phyloP scores from a whole-genome alignment of 306 rosid genomes.

The Phaseolus lunatus region DNA sequence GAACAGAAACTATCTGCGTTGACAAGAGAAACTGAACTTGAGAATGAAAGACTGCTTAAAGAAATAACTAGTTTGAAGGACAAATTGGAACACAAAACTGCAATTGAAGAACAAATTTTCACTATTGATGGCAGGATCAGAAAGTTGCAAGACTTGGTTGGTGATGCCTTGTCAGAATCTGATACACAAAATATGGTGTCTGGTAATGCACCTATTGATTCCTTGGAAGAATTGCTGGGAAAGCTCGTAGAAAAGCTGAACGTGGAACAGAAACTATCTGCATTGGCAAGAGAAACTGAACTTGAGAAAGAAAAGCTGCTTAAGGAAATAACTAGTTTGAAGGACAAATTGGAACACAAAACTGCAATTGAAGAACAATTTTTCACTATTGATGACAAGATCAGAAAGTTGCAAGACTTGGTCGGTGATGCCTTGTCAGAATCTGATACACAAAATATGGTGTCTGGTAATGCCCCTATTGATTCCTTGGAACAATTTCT shows the following conservation, averaged over 20 bases:
- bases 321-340: slow-evolving; percentile 61
- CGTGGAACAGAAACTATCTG: slow-evolving; percentile 46
- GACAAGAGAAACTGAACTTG: slow-evolving; percentile 62
- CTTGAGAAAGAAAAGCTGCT: slow-evolving; percentile 66
- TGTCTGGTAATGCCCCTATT: slow-evolving; percentile 61
- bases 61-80: slow-evolving; percentile 67
- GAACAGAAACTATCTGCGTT: slow-evolving; percentile 49
- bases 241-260: slow-evolving; percentile 56
- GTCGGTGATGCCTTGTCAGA: slow-evolving; percentile 67
- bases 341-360: slow-evolving; percentile 61
- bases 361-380: slow-evolving; percentile 55
- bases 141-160: slow-evolving; percentile 65
- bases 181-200: slow-evolving; percentile 56
- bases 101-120: slow-evolving; percentile 54
- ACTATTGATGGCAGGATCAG: slow-evolving; percentile 60
- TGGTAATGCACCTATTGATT: slow-evolving; percentile 63
- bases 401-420: slow-evolving; percentile 66
- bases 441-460: slow-evolving; percentile 51
- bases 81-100: slow-evolving; percentile 56
- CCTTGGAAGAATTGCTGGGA: slow-evolving; percentile 68
- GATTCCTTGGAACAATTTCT: slow-evolving; percentile 72
- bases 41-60: slow-evolving; percentile 64
- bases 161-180: slow-evolving; percentile 65
- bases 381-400: slow-evolving; percentile 56
- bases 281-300: slow-evolving; percentile 58